Evolutionary conservation across 768 basidiomycete genomes (phyloP), one percentile per base, ranked within the genome.

Genomic region (Coprinopsis cinerea): DNA sequence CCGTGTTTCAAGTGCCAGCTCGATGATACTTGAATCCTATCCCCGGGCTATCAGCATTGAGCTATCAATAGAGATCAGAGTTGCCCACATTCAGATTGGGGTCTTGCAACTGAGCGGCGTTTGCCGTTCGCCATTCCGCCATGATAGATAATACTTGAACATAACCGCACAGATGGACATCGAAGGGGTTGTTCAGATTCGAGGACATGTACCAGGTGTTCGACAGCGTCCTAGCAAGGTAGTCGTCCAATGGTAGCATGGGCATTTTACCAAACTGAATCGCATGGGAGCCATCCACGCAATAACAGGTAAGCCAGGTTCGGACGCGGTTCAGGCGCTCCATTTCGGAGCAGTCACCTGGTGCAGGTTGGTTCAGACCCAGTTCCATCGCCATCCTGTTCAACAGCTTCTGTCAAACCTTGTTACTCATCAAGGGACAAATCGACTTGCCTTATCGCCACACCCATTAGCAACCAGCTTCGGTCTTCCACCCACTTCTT

Each of bases 301-400:
- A 82, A 61, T 79, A 86, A 61, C 83, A 88, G 59, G 81, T 81
- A 48, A 88, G 68, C 85, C 86, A 89, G 22, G 82, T 83, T 51
- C 88, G 72, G 23, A 79, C 79, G 34, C 85, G 74, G 58, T 91
- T 89, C 32, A 84, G 68, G 20, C 73, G 71, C 70, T 88, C 85
- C 25, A 83, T 74, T 56, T 80, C 78, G 42, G 73, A 70, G n/a
- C 78, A 77, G 20, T 64, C 61, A 5, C 66, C 60, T 1, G 74
- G 69, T 3, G 77, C 69, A 11, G 76, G 73, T 44, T 82, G 74
- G 60, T 87, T 76, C 5, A 89, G 64, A 48, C 81, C 81, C 13
- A 91, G 73, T 59, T 88, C 85, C 30, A 82, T 76, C 0, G 83
- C 88, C 68, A 89, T 79, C 47, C 85, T 83, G 18, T 27, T n/a